These are phyloP conservation scores for Moesziomyces parantarcticus DNA, from an alignment of 1,284 basidiomycete species.

Conservation along the genomic window DNA sequence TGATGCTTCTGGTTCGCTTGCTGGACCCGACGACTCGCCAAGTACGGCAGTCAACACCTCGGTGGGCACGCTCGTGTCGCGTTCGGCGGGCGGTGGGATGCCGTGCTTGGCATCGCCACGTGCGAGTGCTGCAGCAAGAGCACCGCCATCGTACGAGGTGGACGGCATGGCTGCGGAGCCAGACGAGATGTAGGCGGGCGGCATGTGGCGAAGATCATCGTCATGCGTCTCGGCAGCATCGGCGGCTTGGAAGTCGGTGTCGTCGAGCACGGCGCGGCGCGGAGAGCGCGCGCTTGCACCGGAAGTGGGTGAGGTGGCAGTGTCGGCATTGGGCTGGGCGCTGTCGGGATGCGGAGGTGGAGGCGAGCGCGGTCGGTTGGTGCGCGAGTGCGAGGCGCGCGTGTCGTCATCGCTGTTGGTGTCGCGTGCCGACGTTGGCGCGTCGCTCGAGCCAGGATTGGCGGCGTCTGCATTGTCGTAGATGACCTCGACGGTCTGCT, in stretches of 20 bases:
- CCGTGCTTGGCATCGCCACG: slow-evolving; percentile 46
- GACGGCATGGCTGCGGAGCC: slow-evolving; percentile 11
- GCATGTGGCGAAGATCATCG: slow-evolving; percentile 43
- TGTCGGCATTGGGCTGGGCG: not conserved
- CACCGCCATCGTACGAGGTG: slow-evolving; percentile 8
- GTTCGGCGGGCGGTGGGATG: slow-evolving; percentile 34
- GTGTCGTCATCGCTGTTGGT: slow-evolving; percentile 3
- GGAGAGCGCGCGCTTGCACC: slow-evolving; percentile 14
- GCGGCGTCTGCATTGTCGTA: slow-evolving; percentile 19
- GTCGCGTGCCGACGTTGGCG: not conserved
- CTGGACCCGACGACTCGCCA: not conserved
- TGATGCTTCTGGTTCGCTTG: slow-evolving; percentile 3
- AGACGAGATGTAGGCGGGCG: slow-evolving; percentile 56
- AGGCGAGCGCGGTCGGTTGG: slow-evolving; percentile 23
- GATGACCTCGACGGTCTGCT: slow-evolving; percentile 34
- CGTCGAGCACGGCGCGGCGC: slow-evolving; percentile 26
- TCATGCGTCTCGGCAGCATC: slow-evolving; percentile 40
- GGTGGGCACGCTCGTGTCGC: slow-evolving; percentile 18
- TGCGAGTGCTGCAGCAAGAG: slow-evolving; percentile 25
- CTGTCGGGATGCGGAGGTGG: slow-evolving; percentile 46
- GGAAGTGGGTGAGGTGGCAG: not conserved
- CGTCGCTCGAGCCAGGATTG: not conserved
- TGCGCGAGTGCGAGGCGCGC: not conserved
- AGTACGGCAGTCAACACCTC: slow-evolving; percentile 35
- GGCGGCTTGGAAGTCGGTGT: slow-evolving; percentile 51